Evolutionary conservation across 2,329 filamentous ascomycete genomes (phyloP).

Genomic region (Dactylellina drechsleri): DNA sequence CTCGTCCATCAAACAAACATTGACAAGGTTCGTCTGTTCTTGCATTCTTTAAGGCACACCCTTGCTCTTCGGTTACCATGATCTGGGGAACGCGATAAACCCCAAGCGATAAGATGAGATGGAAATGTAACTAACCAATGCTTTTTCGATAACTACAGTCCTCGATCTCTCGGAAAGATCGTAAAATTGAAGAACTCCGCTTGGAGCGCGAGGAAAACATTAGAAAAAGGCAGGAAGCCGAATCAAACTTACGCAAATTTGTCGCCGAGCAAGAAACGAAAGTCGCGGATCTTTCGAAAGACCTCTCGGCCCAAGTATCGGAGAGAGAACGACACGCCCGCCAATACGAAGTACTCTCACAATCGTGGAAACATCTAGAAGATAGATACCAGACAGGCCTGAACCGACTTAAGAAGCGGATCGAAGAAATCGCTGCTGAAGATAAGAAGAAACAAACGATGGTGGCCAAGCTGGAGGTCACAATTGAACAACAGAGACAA

Average conservation of each 20-base stretch:
- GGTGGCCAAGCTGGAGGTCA: slow-evolving; percentile 58
- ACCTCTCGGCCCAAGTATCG: slow-evolving; percentile 43
- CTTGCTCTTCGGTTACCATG: background rate
- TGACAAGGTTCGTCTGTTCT: slow-evolving; percentile 55
- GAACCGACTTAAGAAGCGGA: slow-evolving; percentile 57
- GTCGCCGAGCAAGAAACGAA: slow-evolving; percentile 56
- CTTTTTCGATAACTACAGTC: slow-evolving; percentile 31
- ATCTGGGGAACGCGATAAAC: background rate
- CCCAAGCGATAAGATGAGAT: slow-evolving; percentile 12
- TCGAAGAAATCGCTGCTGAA: slow-evolving; percentile 56
- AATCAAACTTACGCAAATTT: slow-evolving; percentile 56
- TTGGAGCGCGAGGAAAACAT: slow-evolving; percentile 58
- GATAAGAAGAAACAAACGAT: slow-evolving; percentile 56
- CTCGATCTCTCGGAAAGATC: slow-evolving; percentile 58
- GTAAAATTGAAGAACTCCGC: slow-evolving; percentile 59
- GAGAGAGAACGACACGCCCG: slow-evolving; percentile 54
- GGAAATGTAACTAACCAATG: background rate
- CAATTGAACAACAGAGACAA: slow-evolving; percentile 58
- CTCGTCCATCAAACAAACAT: slow-evolving; percentile 59
- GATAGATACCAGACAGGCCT: slow-evolving; percentile 57
- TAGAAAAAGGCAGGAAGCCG: slow-evolving; percentile 56
- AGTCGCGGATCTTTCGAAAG: slow-evolving; percentile 49
- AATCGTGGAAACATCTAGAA: slow-evolving; percentile 58
- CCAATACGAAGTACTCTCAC: slow-evolving; percentile 58
- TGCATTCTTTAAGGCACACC: background rate